Conservation (phyloP, 2,329 filamentous ascomycete species). For the Colletotrichum sidae region DNA sequence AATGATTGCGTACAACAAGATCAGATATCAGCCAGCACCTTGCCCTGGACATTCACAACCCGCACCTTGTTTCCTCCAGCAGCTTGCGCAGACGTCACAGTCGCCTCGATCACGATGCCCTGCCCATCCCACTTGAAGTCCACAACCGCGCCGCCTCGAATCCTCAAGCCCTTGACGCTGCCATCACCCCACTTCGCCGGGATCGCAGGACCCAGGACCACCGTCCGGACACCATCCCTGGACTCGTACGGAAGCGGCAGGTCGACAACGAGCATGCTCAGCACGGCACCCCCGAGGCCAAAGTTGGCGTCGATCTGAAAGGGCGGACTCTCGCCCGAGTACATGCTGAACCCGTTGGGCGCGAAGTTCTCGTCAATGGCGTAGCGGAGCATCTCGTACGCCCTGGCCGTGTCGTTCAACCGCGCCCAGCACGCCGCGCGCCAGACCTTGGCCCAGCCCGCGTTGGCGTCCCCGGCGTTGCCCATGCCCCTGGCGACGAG, state of each 20-base stretch:
- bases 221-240: constrained; percentile 42
- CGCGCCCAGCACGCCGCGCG: constrained; percentile 66
- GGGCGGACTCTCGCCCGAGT: constrained; percentile 55
- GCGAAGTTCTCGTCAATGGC: constrained; percentile 63
- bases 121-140: constrained; percentile 56
- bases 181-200: constrained; percentile 57
- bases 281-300: constrained; percentile 59
- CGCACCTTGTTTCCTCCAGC: constrained; percentile 16
- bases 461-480: constrained; percentile 59
- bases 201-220: constrained; percentile 61
- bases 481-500: constrained; percentile 60
- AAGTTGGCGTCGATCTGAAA: constrained; percentile 73
- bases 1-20: no score
- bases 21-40: not conserved
- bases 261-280: constrained; percentile 65
- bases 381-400: constrained; percentile 60
- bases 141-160: constrained; percentile 57
- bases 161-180: constrained; percentile 54
- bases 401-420: constrained; percentile 61
- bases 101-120: constrained; percentile 47
- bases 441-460: constrained; percentile 71
- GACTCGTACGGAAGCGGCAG: constrained; percentile 47
- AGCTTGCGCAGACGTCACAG: not conserved
- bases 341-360: constrained; percentile 63
- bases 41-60: constrained; percentile 36